Evolutionary conservation across 768 basidiomycete genomes (phyloP).

Genomic region (Pulveroboletus ravenelii): DNA sequence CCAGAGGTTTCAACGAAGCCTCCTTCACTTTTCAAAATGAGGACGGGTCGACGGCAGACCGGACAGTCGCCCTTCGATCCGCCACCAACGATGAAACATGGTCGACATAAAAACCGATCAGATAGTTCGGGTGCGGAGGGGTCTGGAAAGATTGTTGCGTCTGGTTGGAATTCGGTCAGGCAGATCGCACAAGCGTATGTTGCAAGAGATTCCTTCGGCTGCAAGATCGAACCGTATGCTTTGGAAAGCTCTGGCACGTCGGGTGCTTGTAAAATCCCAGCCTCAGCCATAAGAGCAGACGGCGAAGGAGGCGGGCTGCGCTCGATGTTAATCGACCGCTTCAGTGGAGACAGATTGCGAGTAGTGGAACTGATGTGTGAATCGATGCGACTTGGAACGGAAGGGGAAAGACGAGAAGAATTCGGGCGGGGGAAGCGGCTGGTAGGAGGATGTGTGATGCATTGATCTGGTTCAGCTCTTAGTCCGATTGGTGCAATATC

Average conservation of each 20-base stretch:
- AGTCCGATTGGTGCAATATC: slow-evolving; percentile 5
- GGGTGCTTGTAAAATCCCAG: slow-evolving; percentile 58
- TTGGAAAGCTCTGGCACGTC: slow-evolving; percentile 65
- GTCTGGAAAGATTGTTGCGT: slow-evolving; percentile 84
- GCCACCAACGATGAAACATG: slow-evolving; percentile 67
- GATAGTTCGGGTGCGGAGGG: slow-evolving; percentile 31
- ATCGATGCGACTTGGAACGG: slow-evolving; percentile 46
- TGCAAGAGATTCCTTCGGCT: slow-evolving; percentile 68
- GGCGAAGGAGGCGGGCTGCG: slow-evolving; percentile 25
- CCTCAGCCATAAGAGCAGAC: slow-evolving; percentile 48
- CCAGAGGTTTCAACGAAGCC: slow-evolving; percentile 68
- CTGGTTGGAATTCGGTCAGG: slow-evolving; percentile 61
- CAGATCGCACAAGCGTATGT: slow-evolving; percentile 69
- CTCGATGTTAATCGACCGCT: slow-evolving; percentile 29
- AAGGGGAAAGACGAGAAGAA: slow-evolving; percentile 29
- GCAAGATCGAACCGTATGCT: slow-evolving; percentile 80
- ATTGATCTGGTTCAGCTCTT: slow-evolving; percentile 4
- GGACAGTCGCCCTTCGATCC: slow-evolving; percentile 76
- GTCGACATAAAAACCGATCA: slow-evolving; percentile 66
- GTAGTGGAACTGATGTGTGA: slow-evolving; percentile 55
- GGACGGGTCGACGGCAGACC: slow-evolving; percentile 63
- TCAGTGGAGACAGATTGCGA: slow-evolving; percentile 57
- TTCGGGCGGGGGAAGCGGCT: slow-evolving; percentile 51
- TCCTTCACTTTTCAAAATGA: slow-evolving; percentile 72
- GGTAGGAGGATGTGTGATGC: not conserved